These are phyloP conservation scores for Pholiota molesta DNA, from an alignment of 768 basidiomycete species.

Conservation along the genomic window DNA sequence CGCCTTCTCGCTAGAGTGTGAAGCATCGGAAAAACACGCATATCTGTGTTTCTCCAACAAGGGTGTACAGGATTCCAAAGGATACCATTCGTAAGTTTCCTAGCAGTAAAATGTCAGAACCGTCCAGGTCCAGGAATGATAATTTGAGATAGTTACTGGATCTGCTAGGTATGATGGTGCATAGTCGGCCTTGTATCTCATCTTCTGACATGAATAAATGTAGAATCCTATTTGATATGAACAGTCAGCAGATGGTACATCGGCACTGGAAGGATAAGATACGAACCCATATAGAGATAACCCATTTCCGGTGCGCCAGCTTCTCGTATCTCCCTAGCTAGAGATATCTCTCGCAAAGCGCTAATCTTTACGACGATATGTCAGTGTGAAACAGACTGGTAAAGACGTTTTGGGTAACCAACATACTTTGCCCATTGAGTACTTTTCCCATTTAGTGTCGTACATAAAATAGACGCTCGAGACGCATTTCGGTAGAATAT, in stretches of 20 bases:
- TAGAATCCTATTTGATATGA: conserved; percentile 70
- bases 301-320: conserved; percentile 67
- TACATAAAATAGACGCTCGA: conserved; percentile 91
- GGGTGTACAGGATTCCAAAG: conserved; percentile 57
- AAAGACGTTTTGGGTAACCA: not conserved
- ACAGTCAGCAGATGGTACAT: not conserved
- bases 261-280: not conserved
- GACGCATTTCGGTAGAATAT: conserved; percentile 86
- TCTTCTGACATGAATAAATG: conserved; percentile 90
- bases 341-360: conserved; percentile 77
- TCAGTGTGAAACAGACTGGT: not conserved
- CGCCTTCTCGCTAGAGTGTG: conserved; percentile 44
- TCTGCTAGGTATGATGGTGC: conserved; percentile 86
- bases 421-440: conserved; percentile 77
- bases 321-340: conserved; percentile 74
- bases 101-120: conserved; percentile 30
- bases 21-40: conserved; percentile 68
- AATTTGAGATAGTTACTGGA: conserved; percentile 54
- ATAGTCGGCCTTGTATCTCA: conserved; percentile 97
- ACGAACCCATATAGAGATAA: conserved; percentile 86
- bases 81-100: conserved; percentile 82
- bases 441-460: conserved; percentile 65
- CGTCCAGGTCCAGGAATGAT: not conserved
- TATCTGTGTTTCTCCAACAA: conserved; percentile 72
- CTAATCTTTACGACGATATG: conserved; percentile 58